Evolutionary conservation across 139 green algal genomes (phyloP).

Genomic region (Zygnema circumcarinatum): DNA sequence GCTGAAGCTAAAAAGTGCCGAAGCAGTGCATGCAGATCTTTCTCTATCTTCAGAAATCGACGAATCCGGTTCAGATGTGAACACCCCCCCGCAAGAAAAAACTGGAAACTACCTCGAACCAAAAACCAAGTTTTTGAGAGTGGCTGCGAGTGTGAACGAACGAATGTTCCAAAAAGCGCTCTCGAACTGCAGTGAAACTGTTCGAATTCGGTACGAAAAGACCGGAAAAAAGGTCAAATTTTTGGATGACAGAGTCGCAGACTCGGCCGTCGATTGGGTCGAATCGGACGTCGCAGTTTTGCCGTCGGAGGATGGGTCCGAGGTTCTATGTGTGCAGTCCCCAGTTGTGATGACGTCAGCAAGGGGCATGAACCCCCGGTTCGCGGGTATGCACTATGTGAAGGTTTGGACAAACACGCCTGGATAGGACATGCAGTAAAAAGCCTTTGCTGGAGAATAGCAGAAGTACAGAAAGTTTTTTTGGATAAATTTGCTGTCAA

Average conservation of each 20-base stretch:
- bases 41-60: background rate
- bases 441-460: background rate
- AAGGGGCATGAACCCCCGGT: background rate
- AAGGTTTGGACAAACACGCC: background rate
- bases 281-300: slow-evolving; percentile 5
- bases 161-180: background rate
- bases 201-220: background rate
- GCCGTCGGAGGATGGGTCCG: background rate
- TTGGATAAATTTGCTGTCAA: background rate
- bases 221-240: slow-evolving; percentile 4
- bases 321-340: background rate
- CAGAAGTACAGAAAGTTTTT: background rate
- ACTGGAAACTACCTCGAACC: background rate
- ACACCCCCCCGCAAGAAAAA: background rate
- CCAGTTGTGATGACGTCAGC: slow-evolving; percentile 7
- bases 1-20: slow-evolving; percentile 30
- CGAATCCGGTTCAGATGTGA: background rate
- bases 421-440: slow-evolving; percentile 16
- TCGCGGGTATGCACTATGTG: slow-evolving; percentile 38
- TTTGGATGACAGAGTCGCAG: background rate
- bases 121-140: background rate
- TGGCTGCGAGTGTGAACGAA: background rate
- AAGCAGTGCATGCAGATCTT: background rate
- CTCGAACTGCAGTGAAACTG: background rate
- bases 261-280: background rate